Percentiles rank a stretch among this genome's conserved stretches.
phyloP scores from a whole-genome alignment of 2,329 filamentous ascomycete species.

The Aspergillus ustus region DNA sequence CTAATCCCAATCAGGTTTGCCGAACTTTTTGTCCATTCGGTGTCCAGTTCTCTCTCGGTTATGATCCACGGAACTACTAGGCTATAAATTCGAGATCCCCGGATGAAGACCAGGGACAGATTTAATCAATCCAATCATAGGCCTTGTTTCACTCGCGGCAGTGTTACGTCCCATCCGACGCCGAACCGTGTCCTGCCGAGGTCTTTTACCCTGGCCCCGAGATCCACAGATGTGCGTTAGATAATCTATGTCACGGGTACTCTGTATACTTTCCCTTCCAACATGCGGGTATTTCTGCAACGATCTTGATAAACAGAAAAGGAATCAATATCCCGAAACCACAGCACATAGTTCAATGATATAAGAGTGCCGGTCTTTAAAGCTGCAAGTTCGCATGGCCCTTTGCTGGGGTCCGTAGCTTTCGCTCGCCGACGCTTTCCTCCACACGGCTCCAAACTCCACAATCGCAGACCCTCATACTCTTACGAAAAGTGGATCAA shows the following conservation, averaged over 20 bases:
- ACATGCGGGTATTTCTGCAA: not conserved
- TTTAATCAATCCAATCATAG: not conserved
- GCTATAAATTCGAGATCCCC: not conserved
- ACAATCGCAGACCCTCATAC: no score
- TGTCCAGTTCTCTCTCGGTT: not conserved
- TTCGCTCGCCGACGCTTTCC: no score
- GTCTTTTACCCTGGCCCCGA: not conserved
- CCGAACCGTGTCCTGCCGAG: not conserved
- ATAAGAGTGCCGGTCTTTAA: no score
- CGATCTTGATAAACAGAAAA: not conserved
- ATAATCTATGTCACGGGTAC: no score
- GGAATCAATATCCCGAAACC: no score
- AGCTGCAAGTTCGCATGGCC: no score
- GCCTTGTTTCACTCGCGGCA: not conserved
- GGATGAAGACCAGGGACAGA: not conserved
- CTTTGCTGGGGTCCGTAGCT: no score
- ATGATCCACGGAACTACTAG: not conserved
- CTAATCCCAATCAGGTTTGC: conserved; percentile 1
- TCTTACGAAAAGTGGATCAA: no score
- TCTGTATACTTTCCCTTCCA: no score
- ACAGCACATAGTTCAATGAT: no score
- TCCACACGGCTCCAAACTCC: no score
- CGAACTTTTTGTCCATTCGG: not conserved
- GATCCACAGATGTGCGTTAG: not conserved
- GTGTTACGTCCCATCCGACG: not conserved